Conservation (phyloP, 2,329 filamentous ascomycete genomes). For the Paracorniculantispora psalliotae region DNA sequence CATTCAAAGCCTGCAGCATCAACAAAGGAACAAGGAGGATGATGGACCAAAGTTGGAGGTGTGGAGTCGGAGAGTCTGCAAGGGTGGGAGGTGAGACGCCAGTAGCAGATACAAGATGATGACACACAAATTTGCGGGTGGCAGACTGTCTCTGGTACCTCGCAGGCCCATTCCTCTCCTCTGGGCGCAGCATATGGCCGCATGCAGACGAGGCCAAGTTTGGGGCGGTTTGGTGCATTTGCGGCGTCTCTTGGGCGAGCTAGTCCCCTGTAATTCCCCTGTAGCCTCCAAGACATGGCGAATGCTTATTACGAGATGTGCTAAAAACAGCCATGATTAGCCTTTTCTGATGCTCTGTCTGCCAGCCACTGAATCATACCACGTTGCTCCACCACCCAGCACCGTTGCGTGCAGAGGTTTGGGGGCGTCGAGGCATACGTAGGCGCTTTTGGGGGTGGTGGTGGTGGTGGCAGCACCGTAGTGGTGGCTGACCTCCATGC, state of each 20-base stretch:
- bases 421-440: neutral
- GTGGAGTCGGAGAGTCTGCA: no score
- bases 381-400: neutral
- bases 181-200: no score
- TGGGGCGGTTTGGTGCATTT: neutral
- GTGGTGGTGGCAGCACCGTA: neutral
- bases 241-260: neutral
- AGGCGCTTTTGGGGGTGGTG: neutral
- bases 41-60: no score
- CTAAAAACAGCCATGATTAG: neutral
- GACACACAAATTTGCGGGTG: no score
- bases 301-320: neutral
- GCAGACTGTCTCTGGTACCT: no score
- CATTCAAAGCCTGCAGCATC: no score
- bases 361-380: conserved; percentile 7
- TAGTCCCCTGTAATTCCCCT: neutral
- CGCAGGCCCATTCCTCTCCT: no score
- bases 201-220: no score
- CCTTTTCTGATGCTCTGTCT: neutral
- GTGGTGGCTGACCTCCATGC: no score
- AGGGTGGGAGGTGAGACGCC: no score
- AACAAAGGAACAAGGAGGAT: no score
- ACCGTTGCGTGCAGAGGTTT: neutral
- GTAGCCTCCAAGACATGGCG: neutral
- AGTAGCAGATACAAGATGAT: no score